Evolutionary conservation across 805 yeast genomes (phyloP).

Genomic region (Saccharomycopsis javanensis): DNA sequence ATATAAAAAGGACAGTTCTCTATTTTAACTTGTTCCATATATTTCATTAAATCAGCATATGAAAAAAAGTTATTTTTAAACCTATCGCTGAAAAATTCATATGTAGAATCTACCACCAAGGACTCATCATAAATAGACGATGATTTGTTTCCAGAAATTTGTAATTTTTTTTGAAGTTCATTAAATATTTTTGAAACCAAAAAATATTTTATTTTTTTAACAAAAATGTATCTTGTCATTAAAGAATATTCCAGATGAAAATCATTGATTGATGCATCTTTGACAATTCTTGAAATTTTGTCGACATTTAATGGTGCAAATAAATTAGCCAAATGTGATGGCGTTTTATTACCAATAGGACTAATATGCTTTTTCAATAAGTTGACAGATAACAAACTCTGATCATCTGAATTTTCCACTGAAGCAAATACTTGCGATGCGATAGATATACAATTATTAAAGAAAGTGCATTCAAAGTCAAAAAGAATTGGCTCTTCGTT

Average conservation of each 20-base stretch:
- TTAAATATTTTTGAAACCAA: background rate
- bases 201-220: background rate
- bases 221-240: background rate
- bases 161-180: background rate
- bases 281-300: background rate
- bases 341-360: conserved; percentile 1
- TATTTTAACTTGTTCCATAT: background rate
- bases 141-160: background rate
- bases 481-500: background rate
- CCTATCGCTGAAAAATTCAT: background rate
- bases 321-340: background rate
- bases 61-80: background rate
- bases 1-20: background rate
- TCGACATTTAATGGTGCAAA: background rate
- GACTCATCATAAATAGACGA: background rate
- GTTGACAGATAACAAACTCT: background rate
- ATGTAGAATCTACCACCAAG: background rate
- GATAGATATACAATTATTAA: background rate
- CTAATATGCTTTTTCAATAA: background rate
- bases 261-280: background rate
- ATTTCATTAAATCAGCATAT: background rate
- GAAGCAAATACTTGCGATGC: background rate
- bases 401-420: background rate
- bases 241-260: background rate
- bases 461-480: background rate